phyloP scores from a whole-genome alignment of 257 asterid species.

The Solanum clarkiae region DNA sequence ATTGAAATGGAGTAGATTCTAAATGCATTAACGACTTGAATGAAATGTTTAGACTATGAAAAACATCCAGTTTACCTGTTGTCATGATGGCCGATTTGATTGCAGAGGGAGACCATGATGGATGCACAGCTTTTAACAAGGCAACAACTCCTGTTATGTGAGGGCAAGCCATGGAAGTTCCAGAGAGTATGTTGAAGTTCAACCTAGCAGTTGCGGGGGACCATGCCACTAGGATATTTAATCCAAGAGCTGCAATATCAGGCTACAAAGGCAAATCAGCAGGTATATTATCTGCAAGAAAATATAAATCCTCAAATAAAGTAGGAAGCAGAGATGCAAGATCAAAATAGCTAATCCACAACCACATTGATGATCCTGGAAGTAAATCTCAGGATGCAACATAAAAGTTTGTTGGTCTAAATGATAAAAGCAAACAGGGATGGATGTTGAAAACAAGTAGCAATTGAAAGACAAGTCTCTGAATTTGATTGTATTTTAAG shows the following conservation, averaged over 20 bases:
- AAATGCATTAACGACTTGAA: neutral
- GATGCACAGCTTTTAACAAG: constrained; percentile 70
- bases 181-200: constrained; percentile 66
- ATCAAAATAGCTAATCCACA: neutral
- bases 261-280: constrained; percentile 40
- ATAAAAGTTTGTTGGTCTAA: neutral
- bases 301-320: neutral
- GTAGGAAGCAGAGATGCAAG: neutral
- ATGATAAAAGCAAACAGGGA: neutral
- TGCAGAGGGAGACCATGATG: constrained; percentile 92
- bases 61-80: constrained; percentile 37
- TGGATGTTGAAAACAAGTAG: neutral
- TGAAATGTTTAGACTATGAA: neutral
- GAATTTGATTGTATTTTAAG: neutral
- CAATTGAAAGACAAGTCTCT: neutral
- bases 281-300: neutral
- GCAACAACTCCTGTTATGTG: constrained; percentile 85
- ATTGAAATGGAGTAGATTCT: neutral
- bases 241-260: constrained; percentile 83
- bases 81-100: constrained; percentile 93
- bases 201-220: constrained; percentile 60
- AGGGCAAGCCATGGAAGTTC: constrained; percentile 98
- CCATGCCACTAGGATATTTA: constrained; percentile 95
- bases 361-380: neutral
- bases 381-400: neutral